A percentile compares a stretch with the other conserved stretches of the same genome.
phyloP scores from a whole-genome alignment of 371 early-diverging fungal genomes.

The Smittium mucronatum region DNA sequence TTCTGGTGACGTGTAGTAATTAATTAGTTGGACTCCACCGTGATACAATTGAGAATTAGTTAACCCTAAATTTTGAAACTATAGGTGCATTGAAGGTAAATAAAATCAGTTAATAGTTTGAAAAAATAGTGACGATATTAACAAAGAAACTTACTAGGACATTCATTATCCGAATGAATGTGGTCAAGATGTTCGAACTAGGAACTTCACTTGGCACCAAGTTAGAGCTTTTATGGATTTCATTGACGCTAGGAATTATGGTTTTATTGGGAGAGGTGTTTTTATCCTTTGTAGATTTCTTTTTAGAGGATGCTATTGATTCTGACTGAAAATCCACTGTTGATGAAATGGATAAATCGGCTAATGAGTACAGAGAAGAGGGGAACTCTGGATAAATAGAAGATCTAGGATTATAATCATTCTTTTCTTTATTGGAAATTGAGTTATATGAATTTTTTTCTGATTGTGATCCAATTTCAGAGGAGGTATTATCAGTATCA shows the following conservation, averaged over 20 bases:
- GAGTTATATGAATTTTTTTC: neutral
- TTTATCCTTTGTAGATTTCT: neutral
- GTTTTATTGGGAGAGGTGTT: neutral
- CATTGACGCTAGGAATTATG: neutral
- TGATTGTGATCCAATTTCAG: neutral
- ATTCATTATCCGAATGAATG: neutral
- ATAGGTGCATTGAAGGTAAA: neutral
- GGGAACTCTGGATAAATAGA: neutral
- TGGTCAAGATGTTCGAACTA: neutral
- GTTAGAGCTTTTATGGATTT: neutral
- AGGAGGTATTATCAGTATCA: neutral
- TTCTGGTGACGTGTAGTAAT: constrained; percentile 31
- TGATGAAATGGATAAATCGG: neutral
- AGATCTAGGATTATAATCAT: neutral
- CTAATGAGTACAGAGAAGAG: neutral
- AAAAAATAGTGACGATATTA: neutral
- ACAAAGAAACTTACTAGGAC: neutral
- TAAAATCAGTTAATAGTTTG: neutral
- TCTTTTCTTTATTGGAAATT: too few relatives aligned
- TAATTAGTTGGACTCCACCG: constrained; percentile 33
- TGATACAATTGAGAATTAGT: constrained; percentile 58
- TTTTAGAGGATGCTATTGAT: neutral
- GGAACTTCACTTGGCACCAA: neutral
- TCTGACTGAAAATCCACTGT: neutral
- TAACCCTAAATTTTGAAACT: constrained; percentile 63